phyloP scores from a whole-genome alignment of 441 rosid species.

The Erodium chrysanthum region DNA sequence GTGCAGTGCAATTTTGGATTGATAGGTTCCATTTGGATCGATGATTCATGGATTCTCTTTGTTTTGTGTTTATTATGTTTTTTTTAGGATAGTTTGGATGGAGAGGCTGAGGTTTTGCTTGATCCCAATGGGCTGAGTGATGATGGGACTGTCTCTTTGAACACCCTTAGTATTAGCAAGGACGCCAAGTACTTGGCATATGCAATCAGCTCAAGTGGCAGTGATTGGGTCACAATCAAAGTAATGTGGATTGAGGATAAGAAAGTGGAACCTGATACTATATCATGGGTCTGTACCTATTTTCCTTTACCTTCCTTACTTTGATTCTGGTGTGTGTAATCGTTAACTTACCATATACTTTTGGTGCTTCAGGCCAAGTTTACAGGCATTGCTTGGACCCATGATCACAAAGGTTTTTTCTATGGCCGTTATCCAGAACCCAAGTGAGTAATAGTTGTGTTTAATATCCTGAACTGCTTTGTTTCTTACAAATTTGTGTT shows the following conservation, averaged over 20 bases:
- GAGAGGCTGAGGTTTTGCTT: conserved; percentile 61
- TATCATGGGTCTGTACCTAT: conserved; percentile 65
- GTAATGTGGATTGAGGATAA: conserved; percentile 57
- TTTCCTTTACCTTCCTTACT: not conserved
- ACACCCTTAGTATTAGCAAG: conserved; percentile 48
- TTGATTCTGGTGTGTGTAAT: not conserved
- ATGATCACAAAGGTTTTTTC: conserved; percentile 78
- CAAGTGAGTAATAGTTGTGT: conserved; percentile 45
- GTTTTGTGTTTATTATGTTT: conserved; percentile 7
- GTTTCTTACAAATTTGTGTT: not conserved
- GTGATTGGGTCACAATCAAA: conserved; percentile 84
- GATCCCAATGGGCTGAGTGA: conserved; percentile 78
- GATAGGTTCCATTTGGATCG: not conserved
- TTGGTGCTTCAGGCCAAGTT: conserved; percentile 56
- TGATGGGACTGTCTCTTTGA: conserved; percentile 76
- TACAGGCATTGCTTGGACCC: conserved; percentile 69
- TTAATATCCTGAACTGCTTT: not conserved
- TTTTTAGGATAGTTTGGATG: conserved; percentile 61
- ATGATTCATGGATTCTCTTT: conserved; percentile 1
- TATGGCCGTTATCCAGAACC: conserved; percentile 88
- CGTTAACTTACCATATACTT: not conserved
- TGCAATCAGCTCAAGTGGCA: conserved; percentile 83
- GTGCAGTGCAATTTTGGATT: no score
- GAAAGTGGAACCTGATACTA: conserved; percentile 55
- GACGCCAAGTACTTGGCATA: conserved; percentile 72